phyloP scores from a whole-genome alignment of 441 rosid species.

The Aquilaria agallochum region DNA sequence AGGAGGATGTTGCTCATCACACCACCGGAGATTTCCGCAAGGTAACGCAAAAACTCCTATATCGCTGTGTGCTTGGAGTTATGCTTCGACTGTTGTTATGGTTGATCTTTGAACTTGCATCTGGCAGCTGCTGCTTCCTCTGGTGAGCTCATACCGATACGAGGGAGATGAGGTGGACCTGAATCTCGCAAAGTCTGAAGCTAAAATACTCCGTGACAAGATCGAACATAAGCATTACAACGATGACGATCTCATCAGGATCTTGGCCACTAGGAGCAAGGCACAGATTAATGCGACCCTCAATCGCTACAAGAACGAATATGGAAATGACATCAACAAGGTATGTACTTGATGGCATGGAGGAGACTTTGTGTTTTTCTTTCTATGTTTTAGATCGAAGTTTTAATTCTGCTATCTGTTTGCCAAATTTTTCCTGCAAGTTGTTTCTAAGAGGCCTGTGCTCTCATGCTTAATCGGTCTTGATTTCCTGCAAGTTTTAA shows the following conservation, averaged over 20 bases:
- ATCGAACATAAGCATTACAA: conserved; percentile 58
- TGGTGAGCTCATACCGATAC: conserved; percentile 70
- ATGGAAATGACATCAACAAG: conserved; percentile 69
- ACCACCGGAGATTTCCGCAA: conserved; percentile 78
- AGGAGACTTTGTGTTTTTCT: background rate
- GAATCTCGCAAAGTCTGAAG: conserved; percentile 76
- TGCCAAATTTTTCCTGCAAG: too few relatives aligned
- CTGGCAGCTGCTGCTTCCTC: conserved; percentile 68
- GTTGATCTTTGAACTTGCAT: background rate
- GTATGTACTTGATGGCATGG: conserved; percentile 18
- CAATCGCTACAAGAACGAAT: conserved; percentile 72
- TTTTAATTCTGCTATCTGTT: too few relatives aligned
- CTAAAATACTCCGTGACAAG: conserved; percentile 75
- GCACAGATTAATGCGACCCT: conserved; percentile 83
- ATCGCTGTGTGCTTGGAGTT: background rate
- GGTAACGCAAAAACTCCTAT: conserved; percentile 28
- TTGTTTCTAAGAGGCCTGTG: too few relatives aligned
- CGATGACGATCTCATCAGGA: conserved; percentile 69
- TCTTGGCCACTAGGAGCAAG: conserved; percentile 82
- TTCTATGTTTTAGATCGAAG: too few relatives aligned
- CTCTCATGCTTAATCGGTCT: too few relatives aligned
- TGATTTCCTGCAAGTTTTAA: too few relatives aligned
- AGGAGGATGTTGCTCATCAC: conserved; percentile 88
- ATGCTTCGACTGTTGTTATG: background rate
- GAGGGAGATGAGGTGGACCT: conserved; percentile 87